Percentiles rank a stretch among this genome's conserved stretches.
These are phyloP conservation scores for Mixia osmundae DNA, from an alignment of 1,284 basidiomycete species.

Conservation along the genomic window DNA sequence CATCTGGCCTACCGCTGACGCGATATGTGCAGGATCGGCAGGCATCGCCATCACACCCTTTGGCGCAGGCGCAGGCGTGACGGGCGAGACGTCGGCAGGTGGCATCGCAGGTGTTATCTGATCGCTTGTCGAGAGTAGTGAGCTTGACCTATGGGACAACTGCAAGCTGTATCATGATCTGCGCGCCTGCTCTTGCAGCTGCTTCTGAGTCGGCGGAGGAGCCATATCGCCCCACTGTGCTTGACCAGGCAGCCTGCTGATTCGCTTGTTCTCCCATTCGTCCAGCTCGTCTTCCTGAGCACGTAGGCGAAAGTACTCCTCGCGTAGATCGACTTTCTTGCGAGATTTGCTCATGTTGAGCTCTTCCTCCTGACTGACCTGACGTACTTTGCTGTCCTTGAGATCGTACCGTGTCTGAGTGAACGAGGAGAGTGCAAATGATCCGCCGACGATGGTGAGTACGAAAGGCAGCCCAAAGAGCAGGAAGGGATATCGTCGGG, in stretches of 20 bases:
- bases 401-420: conserved; percentile 81
- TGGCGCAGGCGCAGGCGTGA: too few species aligned
- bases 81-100: too few species aligned
- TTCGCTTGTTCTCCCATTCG: conserved; percentile 18
- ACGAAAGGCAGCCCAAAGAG: conserved; percentile 71
- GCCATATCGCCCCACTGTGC: conserved; percentile 17
- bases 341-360: conserved; percentile 51
- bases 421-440: conserved; percentile 59
- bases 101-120: too few species aligned
- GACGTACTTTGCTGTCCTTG: conserved; percentile 51
- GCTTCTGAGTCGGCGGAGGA: background rate
- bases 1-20: too few species aligned
- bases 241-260: conserved; percentile 16
- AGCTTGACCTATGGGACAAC: too few species aligned
- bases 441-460: conserved; percentile 57
- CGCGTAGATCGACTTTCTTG: conserved; percentile 72
- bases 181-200: too few species aligned
- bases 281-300: conserved; percentile 10
- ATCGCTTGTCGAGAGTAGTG: too few species aligned
- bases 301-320: conserved; percentile 52
- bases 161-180: too few species aligned
- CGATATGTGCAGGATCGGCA: too few species aligned
- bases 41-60: too few species aligned
- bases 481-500: conserved; percentile 28
- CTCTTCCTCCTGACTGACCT: conserved; percentile 59